Base-by-base conservation (phyloP, 176 grass and related monocot species). In the Rhynchospora tenuis region DNA sequence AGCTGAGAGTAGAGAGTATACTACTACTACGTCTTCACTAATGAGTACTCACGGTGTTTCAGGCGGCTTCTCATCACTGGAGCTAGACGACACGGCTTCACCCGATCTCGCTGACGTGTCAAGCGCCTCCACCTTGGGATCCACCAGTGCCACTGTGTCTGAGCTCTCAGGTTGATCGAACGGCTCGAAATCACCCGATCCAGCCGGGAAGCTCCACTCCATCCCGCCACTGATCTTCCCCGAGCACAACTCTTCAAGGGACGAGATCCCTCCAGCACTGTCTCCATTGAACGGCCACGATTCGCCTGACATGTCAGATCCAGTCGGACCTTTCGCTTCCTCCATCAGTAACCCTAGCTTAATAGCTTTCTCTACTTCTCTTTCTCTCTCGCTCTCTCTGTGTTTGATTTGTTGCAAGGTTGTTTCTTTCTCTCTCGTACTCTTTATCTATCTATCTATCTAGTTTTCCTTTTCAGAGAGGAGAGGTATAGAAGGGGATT, bases 41-140 rank as follows among this genome's bases (percentile, higher is more conserved):
- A 9, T 31, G 31, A 61, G 7, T 58, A 97, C 94, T 97, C 88
- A 97, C 94, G 84, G 85, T 97, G 87, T 82, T 29, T 60, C n/a
- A 54, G 72, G 82, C 89, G 58, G 78, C 55, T 87, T 86, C 74
- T 84, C 88, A 29, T 88, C 92, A 90, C 92, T 94, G 0, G 92
- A 94, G 90, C 92, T 88, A 9, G 92, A 94, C 54, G 87, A 89
- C 60, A 74, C 83, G 45, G 82, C 61, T 23, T 95, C 93, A 9
- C 26, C 90, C 1, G 88, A 89, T 83, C 88, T 59, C 0, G 84
- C 58, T 2, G 71, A 57, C 12, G 46, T 42, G 62, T 16, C 29
- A 6, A 15, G 61, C n/a, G 12, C 4, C 43, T 72, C 82, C 69
- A 42, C 11, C 57, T 3, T 43, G 10, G 33, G 69, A 69, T 44